Evolutionary conservation across 106 monocot genomes (phyloP), one percentile per base, ranked within the genome.

Genomic region (Cymbidium sinense): DNA sequence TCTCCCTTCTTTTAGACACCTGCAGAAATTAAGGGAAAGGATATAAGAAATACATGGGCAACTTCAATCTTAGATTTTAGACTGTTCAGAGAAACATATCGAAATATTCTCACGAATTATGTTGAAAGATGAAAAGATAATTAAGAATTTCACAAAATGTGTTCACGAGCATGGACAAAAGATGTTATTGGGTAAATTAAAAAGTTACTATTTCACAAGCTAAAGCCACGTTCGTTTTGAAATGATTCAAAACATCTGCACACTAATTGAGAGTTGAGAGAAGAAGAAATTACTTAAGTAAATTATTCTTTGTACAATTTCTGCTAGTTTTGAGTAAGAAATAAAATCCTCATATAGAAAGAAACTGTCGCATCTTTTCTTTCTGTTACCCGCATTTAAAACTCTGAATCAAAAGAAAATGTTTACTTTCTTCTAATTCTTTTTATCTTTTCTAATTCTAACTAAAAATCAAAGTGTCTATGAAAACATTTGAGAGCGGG

Each of bases 1-100:
- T 98, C 55, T 90, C 81, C 85, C 86, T 94, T 87, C 98, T 85
- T 76, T 86, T 92, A 20, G 94, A 84, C 34, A 98, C 92, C 98
- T 98, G 92, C 41, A 75, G 77, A 58, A 41, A 70, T 43, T 12
- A 79, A 81, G 36, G 70, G 31, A 34, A 64, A 28, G 50, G 43
- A 43, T 3, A 75, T 55, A 0, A 30, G 69, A 34, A 2, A n/a
- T 25, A 33, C 67, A 67, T 67, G 67, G 31, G 4, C 61, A 25
- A 10, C n/a, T 3, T n/a, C 6, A 25, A 61, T 61, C 13, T 13
- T 27, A 52, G 52, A 52, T 52, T 52, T 47, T 17, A 47, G 13
- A 27, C 23, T 61, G 61, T 25, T 61, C 25, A 61, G 25, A 25
- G 23, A 58, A 6, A 58, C 4, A 58, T 23, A 58, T 20, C 1